A percentile compares a stretch with the other conserved stretches of the same genome.
These are phyloP conservation scores for Hamigera avellanea DNA, from an alignment of 495 filamentous ascomycete genomes.

Conservation along the genomic window DNA sequence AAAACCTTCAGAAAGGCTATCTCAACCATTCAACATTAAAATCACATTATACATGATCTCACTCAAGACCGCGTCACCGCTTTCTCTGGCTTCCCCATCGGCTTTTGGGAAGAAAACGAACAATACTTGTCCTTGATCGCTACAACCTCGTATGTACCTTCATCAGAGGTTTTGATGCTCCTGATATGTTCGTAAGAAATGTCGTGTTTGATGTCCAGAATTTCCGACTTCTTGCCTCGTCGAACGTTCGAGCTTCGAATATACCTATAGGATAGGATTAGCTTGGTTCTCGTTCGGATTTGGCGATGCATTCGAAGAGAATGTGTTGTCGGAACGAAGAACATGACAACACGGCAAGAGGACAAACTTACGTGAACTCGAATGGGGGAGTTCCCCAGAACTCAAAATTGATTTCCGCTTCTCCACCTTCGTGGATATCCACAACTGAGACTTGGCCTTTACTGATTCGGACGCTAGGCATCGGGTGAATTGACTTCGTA, in stretches of 20 bases:
- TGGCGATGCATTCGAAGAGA: neutral
- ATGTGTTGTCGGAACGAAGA: neutral
- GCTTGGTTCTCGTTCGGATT: slow-evolving; percentile 1
- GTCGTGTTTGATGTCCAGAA: slow-evolving; percentile 83
- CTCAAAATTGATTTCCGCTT: slow-evolving; percentile 83
- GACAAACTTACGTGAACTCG: slow-evolving; percentile 67
- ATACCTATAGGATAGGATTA: slow-evolving; percentile 41
- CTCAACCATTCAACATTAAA: slow-evolving; percentile 11
- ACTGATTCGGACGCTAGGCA: slow-evolving; percentile 82
- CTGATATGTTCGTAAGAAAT: slow-evolving; percentile 69
- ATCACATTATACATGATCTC: slow-evolving; percentile 11
- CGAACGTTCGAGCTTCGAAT: slow-evolving; percentile 75
- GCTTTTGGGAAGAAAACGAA: slow-evolving; percentile 59
- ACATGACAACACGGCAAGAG: neutral
- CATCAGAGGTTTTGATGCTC: slow-evolving; percentile 70
- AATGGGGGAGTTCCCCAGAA: slow-evolving; percentile 95
- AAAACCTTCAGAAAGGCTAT: slow-evolving; percentile 2
- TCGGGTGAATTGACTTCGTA: slow-evolving; percentile 71
- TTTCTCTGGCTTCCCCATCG: slow-evolving; percentile 34
- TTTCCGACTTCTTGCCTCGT: slow-evolving; percentile 61
- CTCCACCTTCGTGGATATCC: slow-evolving; percentile 92
- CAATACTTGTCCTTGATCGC: slow-evolving; percentile 89
- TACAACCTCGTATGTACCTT: slow-evolving; percentile 94
- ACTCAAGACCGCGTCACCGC: slow-evolving; percentile 10
- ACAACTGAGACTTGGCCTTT: slow-evolving; percentile 65